Base-by-base conservation (phyloP, 352 stramenopile species). In the Pythium aquatile region DNA sequence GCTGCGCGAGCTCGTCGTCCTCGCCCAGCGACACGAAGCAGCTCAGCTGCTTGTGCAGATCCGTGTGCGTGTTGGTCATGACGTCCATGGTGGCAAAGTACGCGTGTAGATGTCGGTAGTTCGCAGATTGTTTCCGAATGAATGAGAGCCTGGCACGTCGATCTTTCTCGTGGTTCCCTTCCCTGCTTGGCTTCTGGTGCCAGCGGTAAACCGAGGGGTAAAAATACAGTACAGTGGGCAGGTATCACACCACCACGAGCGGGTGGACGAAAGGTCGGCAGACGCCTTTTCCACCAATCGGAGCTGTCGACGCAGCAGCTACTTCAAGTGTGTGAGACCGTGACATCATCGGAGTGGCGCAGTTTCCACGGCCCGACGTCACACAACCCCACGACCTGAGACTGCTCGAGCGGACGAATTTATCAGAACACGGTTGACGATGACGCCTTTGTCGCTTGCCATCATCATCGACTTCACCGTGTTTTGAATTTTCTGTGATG, bases 1-100 rank as follows among this genome's bases (percentile, higher is more conserved):
- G 58, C 69, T 90, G 83, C 60, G 80, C 73, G 74, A 90, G 76
- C 67, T 92, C 83, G 70, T 92, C 83, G 68, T 90, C 76, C 44
- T 81, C 78, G 30, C 63, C 73, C 37, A 90, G 70, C 32, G 78
- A 81, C 62, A 92, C 78, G 69, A 92, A 92, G 69, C 75, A 88
- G 73, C 79, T 81, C 33, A 92, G 73, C 73, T 90, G 81, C 65
- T 81, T 80, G 56, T 88, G 76, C 52, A 81, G 73, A 59, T 81
- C 76, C 40, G 52, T 32, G 61, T 66, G 62, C 9, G 57, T 53
- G 49, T 37, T 39, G 28, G 48, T 57, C 26, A 65, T 46, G 63
- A 55, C 47, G 42, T 65, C 60, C 59, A 66, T 69, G 46, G 44
- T 61, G 20, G 55, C 16, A 17, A 37, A 44, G 37, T 39, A 37